Evolutionary conservation across 1,139 yeast species (phyloP).

Genomic region (Oligophagozyma castellii): DNA sequence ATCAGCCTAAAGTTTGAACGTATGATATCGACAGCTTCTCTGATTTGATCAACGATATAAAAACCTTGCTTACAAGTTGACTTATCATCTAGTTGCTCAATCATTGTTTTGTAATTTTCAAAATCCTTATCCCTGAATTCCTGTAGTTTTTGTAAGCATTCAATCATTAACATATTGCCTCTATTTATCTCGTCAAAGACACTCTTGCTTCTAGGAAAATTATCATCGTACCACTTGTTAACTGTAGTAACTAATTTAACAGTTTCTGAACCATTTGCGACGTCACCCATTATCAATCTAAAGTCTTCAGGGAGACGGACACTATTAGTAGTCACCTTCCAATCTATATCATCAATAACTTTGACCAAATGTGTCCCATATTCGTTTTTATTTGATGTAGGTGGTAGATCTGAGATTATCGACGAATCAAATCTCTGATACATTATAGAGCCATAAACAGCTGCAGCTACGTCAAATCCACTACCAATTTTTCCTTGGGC

Average conservation of each 20-base stretch:
- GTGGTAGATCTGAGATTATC: slow-evolving; percentile 32
- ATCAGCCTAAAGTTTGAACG: slow-evolving; percentile 43
- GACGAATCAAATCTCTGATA: slow-evolving; percentile 60
- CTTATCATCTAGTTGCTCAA: slow-evolving; percentile 13
- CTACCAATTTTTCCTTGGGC: slow-evolving; percentile 95
- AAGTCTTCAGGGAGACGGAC: slow-evolving; percentile 57
- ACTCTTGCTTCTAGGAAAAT: slow-evolving; percentile 36
- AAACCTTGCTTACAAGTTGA: not conserved
- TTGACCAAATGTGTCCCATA: slow-evolving; percentile 23
- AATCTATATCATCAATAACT: slow-evolving; percentile 34
- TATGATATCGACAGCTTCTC: slow-evolving; percentile 23
- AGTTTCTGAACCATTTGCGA: slow-evolving; percentile 84
- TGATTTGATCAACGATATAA: slow-evolving; percentile 16
- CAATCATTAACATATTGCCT: slow-evolving; percentile 47
- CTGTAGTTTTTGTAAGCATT: slow-evolving; percentile 32
- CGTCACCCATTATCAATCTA: slow-evolving; percentile 80
- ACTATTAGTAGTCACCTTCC: slow-evolving; percentile 43
- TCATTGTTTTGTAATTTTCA: slow-evolving; percentile 16
- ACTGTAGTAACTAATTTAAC: slow-evolving; percentile 78
- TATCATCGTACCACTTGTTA: slow-evolving; percentile 46
- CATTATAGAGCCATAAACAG: slow-evolving; percentile 77
- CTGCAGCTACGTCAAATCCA: slow-evolving; percentile 95
- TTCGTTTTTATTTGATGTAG: slow-evolving; percentile 5
- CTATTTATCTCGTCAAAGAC: slow-evolving; percentile 43
- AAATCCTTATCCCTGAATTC: slow-evolving; percentile 21